Percentiles rank a stretch among this genome's conserved stretches.
These are phyloP conservation scores for Linum tenue DNA, from an alignment of 345 rosid species.

Conservation along the genomic window DNA sequence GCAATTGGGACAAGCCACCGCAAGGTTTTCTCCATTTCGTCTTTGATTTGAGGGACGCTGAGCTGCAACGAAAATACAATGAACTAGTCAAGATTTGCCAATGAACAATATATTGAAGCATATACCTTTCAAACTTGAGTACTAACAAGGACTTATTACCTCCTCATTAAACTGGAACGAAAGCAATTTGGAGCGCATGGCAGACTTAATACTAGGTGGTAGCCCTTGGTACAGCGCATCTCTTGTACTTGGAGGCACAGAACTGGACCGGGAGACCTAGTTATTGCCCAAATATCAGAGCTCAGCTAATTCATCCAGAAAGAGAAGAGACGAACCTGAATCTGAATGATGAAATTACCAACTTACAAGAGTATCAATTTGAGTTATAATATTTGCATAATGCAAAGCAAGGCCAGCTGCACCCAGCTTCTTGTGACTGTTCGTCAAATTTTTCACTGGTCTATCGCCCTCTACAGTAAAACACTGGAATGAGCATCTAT, in stretches of 20 bases:
- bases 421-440: constrained; percentile 57
- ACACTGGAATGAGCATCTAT: not conserved
- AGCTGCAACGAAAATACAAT: constrained; percentile 39
- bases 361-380: constrained; percentile 93
- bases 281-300: constrained; percentile 9
- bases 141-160: constrained; percentile 28
- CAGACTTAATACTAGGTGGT: constrained; percentile 77
- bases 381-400: constrained; percentile 89
- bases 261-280: constrained; percentile 90
- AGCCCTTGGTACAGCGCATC: constrained; percentile 93
- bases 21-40: constrained; percentile 88
- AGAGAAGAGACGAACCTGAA: not conserved
- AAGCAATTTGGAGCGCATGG: constrained; percentile 64
- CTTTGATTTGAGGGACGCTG: constrained; percentile 69
- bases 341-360: constrained; percentile 2
- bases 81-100: not conserved
- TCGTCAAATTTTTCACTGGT: constrained; percentile 28
- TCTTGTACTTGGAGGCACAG: constrained; percentile 85
- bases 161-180: constrained; percentile 68
- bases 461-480: constrained; percentile 49
- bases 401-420: constrained; percentile 95
- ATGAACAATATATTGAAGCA: no score
- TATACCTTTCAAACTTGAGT: no score
- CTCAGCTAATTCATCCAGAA: not conserved
- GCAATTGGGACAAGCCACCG: constrained; percentile 98